Base-by-base conservation (phyloP, 371 early-diverging fungal species). In the Syncephalis fuscata region DNA sequence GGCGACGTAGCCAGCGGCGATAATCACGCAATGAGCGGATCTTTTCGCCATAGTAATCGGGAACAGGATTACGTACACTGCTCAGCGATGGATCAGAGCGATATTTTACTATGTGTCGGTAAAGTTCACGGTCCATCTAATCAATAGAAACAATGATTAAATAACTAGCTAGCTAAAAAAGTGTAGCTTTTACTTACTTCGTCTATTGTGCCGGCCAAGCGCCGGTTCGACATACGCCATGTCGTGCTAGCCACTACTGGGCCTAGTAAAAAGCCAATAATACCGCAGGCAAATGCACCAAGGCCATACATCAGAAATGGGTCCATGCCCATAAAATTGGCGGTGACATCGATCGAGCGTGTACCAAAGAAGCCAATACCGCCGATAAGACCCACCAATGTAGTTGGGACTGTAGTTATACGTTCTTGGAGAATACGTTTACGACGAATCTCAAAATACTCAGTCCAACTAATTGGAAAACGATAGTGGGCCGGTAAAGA, bases 1-100 rank as follows among this genome's bases (percentile, higher is more conserved):
- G 93, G 59, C 85, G 88, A 60, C 82, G 71, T 48, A 92, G 66
- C 94, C 94, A 93, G 37, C 65, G 58, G 39, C 91, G 76, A 62
- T 93, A 93, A 36, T 74, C 88, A 20, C 60, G 51, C 26, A 90
- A 75, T 17, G 83, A 82, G 48, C 75, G 70, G 60, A 93, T 82
- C 63, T 85, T 85, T 58, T 93, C 94, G 37, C 91, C 94, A 56
- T 92, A 91, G 54, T 80, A 92, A 58, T 93, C 92, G 11, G 93
- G 91, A 43, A 88, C 68, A 23, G 85, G 87, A 58, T 80, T 82
- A 48, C 85, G 75, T 39, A 76, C 66, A 7, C 80, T 81, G 46
- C 82, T 75, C 37, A 77, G 63, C 32, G 74, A 62, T 39, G 87
- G 87, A 49, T 84, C 78, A 10, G 87, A 84, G 36, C 91, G 71